Base-by-base conservation (phyloP, 1,284 basidiomycete genomes). In the Trichosporon sp. region DNA sequence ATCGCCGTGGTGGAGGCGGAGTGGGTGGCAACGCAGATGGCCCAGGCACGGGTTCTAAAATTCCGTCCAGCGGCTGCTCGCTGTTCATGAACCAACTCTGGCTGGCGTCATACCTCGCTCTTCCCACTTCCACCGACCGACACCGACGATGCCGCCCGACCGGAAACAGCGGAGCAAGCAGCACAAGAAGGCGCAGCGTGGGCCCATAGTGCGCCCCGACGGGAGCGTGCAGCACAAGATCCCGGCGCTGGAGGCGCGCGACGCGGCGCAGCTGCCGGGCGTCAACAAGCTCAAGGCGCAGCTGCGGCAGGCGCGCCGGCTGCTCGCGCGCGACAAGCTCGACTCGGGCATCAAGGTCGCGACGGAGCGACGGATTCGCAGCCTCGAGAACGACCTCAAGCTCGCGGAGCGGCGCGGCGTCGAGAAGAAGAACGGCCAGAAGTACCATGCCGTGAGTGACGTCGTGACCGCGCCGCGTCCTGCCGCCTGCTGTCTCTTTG, bases 261-360 rank as follows among this genome's bases (percentile, higher is more conserved):
- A 70, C 60, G 79, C 74, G 15, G 56, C 56, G 15, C 27, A 31
- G 15, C 62, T 81, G 15, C 80, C 80, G 3, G 83, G 84, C 31
- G 74, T 83, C 29, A 78, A 74, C 68, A 95, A 92, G 82, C 83
- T 94, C 73, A 95, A 95, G 80, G 85, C 91, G 18, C 84, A 88
- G 35, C 83, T 95, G 67, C 85, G 93, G 69, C 92, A 94, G 83
- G 90, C 92, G 0, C 87, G 87, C 73, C 84, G 93, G 66, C 83
- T 95, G 64, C 85, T 95, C 27, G 89, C 90, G 44, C 93, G 91
- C 86, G 91, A 92, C 51, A 89, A 86, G 31, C 83, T 95, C 5
- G 90, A 89, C 27, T 90, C 93, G 9, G 87, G 92, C 80, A 87
- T 92, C 11, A 87, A 91, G 62, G 87, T 93, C 1, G 87, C 87